phyloP scores from a whole-genome alignment of 73 alveolate species.

The Tetrahymena malaccensis region DNA sequence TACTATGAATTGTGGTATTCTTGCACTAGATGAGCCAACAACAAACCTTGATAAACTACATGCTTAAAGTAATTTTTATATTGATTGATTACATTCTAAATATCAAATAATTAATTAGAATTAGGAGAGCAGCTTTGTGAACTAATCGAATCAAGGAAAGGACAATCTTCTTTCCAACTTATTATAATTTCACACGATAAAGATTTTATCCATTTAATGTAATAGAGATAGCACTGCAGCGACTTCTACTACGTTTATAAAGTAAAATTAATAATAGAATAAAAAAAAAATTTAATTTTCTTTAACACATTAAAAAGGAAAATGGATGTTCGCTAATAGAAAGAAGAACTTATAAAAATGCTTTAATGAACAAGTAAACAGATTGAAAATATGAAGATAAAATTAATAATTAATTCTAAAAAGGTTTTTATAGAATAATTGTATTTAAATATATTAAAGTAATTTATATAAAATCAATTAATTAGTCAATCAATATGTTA shows the following conservation, averaged over 20 bases:
- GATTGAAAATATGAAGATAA: not conserved
- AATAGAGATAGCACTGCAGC: slow-evolving; percentile 36
- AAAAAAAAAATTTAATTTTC: slow-evolving; percentile 40
- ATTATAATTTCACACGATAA: slow-evolving; percentile 95
- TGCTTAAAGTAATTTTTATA: slow-evolving; percentile 59
- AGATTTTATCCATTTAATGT: slow-evolving; percentile 48
- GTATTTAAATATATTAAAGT: not conserved
- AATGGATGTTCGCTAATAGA: slow-evolving; percentile 57
- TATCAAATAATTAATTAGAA: not conserved
- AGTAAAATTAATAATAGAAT: slow-evolving; percentile 51
- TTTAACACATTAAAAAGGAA: slow-evolving; percentile 62
- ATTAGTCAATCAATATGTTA: not conserved
- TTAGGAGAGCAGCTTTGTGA: slow-evolving; percentile 87
- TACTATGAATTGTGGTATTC: slow-evolving; percentile 89
- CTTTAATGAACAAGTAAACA: not conserved
- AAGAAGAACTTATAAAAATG: slow-evolving; percentile 18
- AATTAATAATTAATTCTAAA: not conserved
- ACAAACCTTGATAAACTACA: slow-evolving; percentile 96
- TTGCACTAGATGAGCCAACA: slow-evolving; percentile 99
- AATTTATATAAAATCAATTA: no score
- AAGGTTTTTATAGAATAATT: not conserved
- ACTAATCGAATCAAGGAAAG: slow-evolving; percentile 80
- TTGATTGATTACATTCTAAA: not conserved
- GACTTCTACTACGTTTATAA: slow-evolving; percentile 38
- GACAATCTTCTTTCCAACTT: slow-evolving; percentile 77